Conservation (phyloP, 2,329 filamentous ascomycete species). For the Sarocladium brachiariae region DNA sequence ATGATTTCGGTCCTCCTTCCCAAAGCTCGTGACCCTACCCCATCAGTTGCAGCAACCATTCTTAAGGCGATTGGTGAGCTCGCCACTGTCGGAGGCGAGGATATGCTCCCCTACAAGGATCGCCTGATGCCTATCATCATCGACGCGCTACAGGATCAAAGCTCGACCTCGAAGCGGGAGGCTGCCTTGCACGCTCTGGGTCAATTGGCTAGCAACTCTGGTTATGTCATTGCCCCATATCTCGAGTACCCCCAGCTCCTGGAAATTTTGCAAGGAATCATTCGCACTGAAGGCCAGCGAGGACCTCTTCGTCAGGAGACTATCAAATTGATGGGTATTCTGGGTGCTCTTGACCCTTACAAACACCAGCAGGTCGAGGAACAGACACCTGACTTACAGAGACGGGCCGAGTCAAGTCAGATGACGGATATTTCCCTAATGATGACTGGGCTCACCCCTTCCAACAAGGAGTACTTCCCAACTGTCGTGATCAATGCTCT, state of each 20-base stretch:
- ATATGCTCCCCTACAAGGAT: slow-evolving; percentile 88
- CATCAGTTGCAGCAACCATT: slow-evolving; percentile 90
- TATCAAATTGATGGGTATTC: slow-evolving; percentile 91
- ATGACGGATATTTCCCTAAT: slow-evolving; percentile 93
- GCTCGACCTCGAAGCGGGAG: slow-evolving; percentile 82
- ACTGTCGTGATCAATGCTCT: slow-evolving; percentile 96
- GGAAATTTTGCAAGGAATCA: slow-evolving; percentile 87
- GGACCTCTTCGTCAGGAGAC: slow-evolving; percentile 85
- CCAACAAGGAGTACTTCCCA: slow-evolving; percentile 96
- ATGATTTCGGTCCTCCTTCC: slow-evolving; percentile 94
- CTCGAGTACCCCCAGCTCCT: slow-evolving; percentile 90
- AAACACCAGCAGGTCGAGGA: slow-evolving; percentile 94
- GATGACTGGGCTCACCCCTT: slow-evolving; percentile 94
- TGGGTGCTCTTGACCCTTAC: slow-evolving; percentile 92
- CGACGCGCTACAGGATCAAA: slow-evolving; percentile 87
- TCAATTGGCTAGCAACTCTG: slow-evolving; percentile 89
- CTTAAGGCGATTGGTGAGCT: slow-evolving; percentile 91
- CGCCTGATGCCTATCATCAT: slow-evolving; percentile 93
- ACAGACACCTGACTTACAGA: slow-evolving; percentile 73
- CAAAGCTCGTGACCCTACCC: slow-evolving; percentile 77
- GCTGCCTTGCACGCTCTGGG: slow-evolving; percentile 86
- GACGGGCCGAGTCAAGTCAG: slow-evolving; percentile 53
- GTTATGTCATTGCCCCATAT: slow-evolving; percentile 96
- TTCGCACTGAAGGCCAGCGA: slow-evolving; percentile 80
- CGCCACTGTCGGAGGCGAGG: slow-evolving; percentile 85